These are phyloP conservation scores for Panaeolus cyanescens DNA, from an alignment of 768 basidiomycete species.

Conservation along the genomic window DNA sequence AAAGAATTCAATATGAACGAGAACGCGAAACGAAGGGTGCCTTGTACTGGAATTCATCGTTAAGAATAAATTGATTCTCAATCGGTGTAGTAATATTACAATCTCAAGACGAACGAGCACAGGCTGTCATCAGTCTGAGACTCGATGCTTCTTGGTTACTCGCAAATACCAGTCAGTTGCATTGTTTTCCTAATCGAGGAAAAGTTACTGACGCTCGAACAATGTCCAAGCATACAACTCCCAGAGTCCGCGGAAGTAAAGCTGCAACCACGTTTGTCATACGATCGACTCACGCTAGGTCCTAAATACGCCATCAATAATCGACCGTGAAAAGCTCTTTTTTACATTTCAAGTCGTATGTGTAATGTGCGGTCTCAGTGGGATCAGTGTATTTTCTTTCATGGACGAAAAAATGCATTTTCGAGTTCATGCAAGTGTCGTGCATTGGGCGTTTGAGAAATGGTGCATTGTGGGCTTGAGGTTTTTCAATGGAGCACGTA, in stretches of 20 bases:
- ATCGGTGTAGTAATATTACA: neutral
- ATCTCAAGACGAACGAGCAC: neutral
- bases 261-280: neutral
- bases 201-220: neutral
- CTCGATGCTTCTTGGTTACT: neutral
- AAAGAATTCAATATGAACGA: too few species aligned
- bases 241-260: neutral
- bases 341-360: neutral
- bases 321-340: too few species aligned
- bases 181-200: conserved; percentile 1
- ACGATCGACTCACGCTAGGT: neutral
- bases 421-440: too few species aligned
- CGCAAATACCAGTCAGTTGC: neutral
- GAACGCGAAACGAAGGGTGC: neutral
- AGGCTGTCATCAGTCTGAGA: neutral
- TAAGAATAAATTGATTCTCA: neutral
- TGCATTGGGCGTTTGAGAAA: too few species aligned
- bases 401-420: neutral
- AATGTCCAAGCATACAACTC: neutral
- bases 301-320: neutral
- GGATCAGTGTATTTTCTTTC: neutral
- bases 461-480: too few species aligned
- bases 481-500: neutral
- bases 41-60: neutral
- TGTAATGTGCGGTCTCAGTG: neutral